These are phyloP conservation scores for Trichoderma parareesei DNA, from an alignment of 495 filamentous ascomycete species.

Conservation along the genomic window DNA sequence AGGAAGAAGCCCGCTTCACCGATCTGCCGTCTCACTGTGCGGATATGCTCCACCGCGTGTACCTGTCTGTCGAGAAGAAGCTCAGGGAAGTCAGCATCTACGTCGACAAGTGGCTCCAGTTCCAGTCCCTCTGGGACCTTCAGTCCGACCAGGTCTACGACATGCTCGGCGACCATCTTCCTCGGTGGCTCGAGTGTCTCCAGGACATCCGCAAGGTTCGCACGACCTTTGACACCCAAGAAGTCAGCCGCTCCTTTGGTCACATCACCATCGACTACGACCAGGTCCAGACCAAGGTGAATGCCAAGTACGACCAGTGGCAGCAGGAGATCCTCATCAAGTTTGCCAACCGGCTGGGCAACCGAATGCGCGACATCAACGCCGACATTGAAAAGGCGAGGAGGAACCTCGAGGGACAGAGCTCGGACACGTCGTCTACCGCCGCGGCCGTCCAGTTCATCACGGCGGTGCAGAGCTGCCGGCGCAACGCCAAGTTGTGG, in stretches of 20 bases:
- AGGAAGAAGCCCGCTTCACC: constrained; percentile 69
- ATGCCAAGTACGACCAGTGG: constrained; percentile 99
- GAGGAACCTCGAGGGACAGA: constrained; percentile 79
- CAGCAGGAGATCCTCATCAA: constrained; percentile 92
- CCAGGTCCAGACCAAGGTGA: constrained; percentile 95
- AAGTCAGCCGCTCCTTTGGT: constrained; percentile 82
- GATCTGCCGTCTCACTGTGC: constrained; percentile 78
- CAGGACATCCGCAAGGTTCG: constrained; percentile 91
- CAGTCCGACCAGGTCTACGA: constrained; percentile 93
- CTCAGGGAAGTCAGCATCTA: constrained; percentile 68
- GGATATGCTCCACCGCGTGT: constrained; percentile 66
- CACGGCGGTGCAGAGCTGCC: constrained; percentile 91
- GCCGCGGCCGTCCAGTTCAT: constrained; percentile 97
- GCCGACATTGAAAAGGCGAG: constrained; percentile 82
- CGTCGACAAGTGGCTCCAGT: constrained; percentile 95
- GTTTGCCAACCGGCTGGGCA: constrained; percentile 84
- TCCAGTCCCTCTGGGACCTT: constrained; percentile 97
- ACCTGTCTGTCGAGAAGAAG: constrained; percentile 70
- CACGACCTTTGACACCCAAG: constrained; percentile 91
- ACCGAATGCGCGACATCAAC: constrained; percentile 80
- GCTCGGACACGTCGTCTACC: constrained; percentile 85
- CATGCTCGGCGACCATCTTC: constrained; percentile 79
- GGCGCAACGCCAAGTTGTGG: constrained; percentile 86
- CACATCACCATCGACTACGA: constrained; percentile 94
- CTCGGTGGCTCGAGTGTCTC: constrained; percentile 86